Conservation (phyloP, 257 asterid species). For the Jacaranda mimosifolia region DNA sequence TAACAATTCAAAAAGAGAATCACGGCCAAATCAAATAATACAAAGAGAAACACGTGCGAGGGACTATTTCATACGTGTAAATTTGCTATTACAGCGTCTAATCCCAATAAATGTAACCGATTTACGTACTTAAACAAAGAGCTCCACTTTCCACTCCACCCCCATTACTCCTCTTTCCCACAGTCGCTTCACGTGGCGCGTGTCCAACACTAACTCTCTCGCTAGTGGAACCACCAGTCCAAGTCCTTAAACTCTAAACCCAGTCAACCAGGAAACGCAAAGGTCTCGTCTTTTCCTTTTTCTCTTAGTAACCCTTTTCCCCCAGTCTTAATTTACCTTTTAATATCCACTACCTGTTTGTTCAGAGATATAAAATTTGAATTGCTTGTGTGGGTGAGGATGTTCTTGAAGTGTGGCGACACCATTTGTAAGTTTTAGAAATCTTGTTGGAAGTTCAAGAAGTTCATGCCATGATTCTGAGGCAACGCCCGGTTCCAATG, state of each 20-base stretch:
- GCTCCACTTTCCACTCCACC: slow-evolving; percentile 8
- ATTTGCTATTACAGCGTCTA: neutral
- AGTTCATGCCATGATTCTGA: slow-evolving; percentile 60
- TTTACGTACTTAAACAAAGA: neutral
- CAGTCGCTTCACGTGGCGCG: slow-evolving; percentile 37
- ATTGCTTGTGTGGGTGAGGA: slow-evolving; percentile 11
- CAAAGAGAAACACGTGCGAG: neutral
- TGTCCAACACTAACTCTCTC: slow-evolving; percentile 6
- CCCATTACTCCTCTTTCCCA: neutral
- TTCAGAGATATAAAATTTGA: neutral
- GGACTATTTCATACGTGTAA: slow-evolving; percentile 26
- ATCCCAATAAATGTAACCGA: neutral
- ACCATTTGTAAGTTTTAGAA: slow-evolving; percentile 15
- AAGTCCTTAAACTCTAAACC: neutral
- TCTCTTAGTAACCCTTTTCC: too few species aligned
- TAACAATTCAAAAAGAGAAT: neutral
- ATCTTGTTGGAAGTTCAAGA: slow-evolving; percentile 16
- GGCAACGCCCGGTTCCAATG: slow-evolving; percentile 63
- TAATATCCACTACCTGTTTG: neutral
- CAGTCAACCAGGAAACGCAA: slow-evolving; percentile 31
- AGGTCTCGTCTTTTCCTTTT: neutral
- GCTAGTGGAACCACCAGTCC: slow-evolving; percentile 35
- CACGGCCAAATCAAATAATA: neutral
- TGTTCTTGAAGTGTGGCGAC: neutral
- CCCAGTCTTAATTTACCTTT: neutral